Conservation (phyloP, 257 asterid species). For the Nicotiana knightiana region DNA sequence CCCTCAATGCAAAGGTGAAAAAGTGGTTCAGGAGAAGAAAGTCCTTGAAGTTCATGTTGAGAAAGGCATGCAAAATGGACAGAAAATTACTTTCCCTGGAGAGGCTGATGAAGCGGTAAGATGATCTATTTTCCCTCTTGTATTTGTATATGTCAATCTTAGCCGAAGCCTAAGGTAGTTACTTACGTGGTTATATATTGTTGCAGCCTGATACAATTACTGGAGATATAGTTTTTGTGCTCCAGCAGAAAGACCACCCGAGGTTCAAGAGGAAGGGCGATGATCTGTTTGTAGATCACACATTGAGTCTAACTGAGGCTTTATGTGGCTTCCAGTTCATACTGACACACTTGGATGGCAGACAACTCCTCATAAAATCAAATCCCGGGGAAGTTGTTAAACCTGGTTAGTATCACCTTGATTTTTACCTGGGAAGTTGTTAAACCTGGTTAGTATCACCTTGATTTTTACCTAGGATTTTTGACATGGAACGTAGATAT, state of each 20-base stretch:
- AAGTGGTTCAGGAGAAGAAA: slow-evolving; percentile 58
- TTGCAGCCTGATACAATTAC: slow-evolving; percentile 64
- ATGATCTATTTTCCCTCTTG: not conserved
- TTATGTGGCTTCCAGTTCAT: slow-evolving; percentile 65
- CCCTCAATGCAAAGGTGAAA: slow-evolving; percentile 65
- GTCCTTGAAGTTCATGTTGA: slow-evolving; percentile 65
- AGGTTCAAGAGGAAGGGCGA: slow-evolving; percentile 63
- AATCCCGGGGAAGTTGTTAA: slow-evolving; percentile 62
- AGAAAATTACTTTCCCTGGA: slow-evolving; percentile 68
- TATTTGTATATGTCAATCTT: not conserved
- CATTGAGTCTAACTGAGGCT: slow-evolving; percentile 53
- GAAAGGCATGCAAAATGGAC: slow-evolving; percentile 70
- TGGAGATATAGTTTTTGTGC: slow-evolving; percentile 59
- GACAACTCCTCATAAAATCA: slow-evolving; percentile 59
- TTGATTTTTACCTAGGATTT: not conserved
- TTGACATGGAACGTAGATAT: not conserved
- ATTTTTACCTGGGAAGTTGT: slow-evolving; percentile 21
- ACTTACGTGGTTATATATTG: not conserved
- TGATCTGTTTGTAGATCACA: slow-evolving; percentile 60
- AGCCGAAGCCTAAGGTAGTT: not conserved
- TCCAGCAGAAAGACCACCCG: slow-evolving; percentile 69
- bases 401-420: slow-evolving; percentile 37
- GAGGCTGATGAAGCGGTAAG: slow-evolving; percentile 78
- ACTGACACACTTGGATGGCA: slow-evolving; percentile 50
- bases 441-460: slow-evolving; percentile 45